Conservation (phyloP, 208 protist genomes). For the Naegleria lovaniensis region DNA sequence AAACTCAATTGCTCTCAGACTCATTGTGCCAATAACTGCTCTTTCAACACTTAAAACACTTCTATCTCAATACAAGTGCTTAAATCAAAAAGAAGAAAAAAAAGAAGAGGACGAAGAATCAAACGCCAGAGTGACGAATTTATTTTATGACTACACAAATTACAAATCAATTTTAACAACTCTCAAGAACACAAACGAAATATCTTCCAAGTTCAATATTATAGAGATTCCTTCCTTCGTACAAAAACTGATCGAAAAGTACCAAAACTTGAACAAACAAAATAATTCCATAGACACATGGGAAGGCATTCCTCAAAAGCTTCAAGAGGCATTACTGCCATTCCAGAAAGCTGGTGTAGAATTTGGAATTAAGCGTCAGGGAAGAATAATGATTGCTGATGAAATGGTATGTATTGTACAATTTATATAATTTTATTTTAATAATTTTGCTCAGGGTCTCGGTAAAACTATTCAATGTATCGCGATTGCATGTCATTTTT, state of each 20-base stretch:
- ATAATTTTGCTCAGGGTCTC: conserved; percentile 52
- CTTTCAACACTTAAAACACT: not conserved
- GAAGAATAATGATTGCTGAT: conserved; percentile 80
- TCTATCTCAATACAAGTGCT: not conserved
- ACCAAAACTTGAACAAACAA: not conserved
- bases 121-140: not conserved
- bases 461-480: conserved; percentile 93
- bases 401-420: conserved; percentile 82
- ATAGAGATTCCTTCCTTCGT: not conserved
- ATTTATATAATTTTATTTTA: no score
- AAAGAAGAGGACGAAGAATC: not conserved
- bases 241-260: not conserved
- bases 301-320: not conserved
- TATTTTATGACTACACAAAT: not conserved
- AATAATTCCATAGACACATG: not conserved
- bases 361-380: conserved; percentile 40
- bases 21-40: not conserved
- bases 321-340: not conserved
- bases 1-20: not conserved
- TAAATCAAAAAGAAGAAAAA: not conserved
- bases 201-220: not conserved
- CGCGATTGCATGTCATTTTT: conserved; percentile 76
- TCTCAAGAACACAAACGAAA: not conserved
- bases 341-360: conserved; percentile 12
- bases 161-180: not conserved